Conservation (phyloP, 768 basidiomycete species). For the Porpolomopsis calyptriformis region DNA sequence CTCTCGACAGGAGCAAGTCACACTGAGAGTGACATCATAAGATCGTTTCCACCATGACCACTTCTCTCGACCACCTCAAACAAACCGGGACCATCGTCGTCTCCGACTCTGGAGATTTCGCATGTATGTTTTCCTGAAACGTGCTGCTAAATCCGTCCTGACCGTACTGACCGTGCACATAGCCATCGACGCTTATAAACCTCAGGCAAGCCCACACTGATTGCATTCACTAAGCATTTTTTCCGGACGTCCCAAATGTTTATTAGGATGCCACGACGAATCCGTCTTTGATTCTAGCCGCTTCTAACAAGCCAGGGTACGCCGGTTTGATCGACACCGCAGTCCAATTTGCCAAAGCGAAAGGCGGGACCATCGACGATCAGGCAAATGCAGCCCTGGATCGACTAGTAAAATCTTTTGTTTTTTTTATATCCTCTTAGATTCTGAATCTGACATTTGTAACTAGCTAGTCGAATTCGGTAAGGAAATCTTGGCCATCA, state of each 20-base stretch:
- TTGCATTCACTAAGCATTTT: too few species aligned
- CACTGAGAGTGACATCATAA: neutral
- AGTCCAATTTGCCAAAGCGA: slow-evolving; percentile 62
- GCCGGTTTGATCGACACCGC: slow-evolving; percentile 68
- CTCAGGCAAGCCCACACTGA: slow-evolving; percentile 43
- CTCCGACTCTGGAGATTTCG: slow-evolving; percentile 96
- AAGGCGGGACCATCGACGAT: slow-evolving; percentile 66
- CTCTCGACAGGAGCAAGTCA: neutral
- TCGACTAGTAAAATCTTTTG: slow-evolving; percentile 56
- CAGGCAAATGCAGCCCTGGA: slow-evolving; percentile 78
- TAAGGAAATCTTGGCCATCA: slow-evolving; percentile 86
- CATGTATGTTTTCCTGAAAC: slow-evolving; percentile 35
- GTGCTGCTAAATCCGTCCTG: slow-evolving; percentile 8
- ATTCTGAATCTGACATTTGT: neutral
- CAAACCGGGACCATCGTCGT: slow-evolving; percentile 92
- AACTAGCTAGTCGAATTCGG: slow-evolving; percentile 92
- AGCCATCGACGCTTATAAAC: slow-evolving; percentile 96
- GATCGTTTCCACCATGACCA: slow-evolving; percentile 47
- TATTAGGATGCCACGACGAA: slow-evolving; percentile 93
- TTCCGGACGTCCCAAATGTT: too few species aligned
- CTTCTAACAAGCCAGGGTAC: slow-evolving; percentile 85
- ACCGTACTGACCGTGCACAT: slow-evolving; percentile 17
- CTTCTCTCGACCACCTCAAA: slow-evolving; percentile 76
- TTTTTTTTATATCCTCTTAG: neutral
- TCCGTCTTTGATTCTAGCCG: slow-evolving; percentile 89